phyloP scores from a whole-genome alignment of 2,329 filamentous ascomycete genomes.

The Lecanosticta acicola region DNA sequence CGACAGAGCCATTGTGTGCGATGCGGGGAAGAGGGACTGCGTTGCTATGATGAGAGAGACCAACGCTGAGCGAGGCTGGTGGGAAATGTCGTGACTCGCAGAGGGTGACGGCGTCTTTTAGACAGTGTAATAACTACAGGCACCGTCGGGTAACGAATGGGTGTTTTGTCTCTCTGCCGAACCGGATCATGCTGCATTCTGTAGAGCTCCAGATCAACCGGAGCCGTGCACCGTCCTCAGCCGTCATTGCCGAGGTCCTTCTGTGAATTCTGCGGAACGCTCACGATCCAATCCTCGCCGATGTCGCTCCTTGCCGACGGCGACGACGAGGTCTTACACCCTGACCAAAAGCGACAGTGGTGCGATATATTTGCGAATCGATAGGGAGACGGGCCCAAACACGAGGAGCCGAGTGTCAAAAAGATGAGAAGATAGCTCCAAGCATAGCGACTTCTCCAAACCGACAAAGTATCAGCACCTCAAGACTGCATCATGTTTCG shows the following conservation, averaged over 20 bases:
- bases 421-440: constrained; percentile 11
- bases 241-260: constrained; percentile 6
- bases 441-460: not conserved
- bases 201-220: not conserved
- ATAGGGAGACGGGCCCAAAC: not conserved
- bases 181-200: constrained; percentile 2
- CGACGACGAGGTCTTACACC: not conserved
- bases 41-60: not conserved
- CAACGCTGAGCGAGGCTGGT: not conserved
- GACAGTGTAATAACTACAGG: too few species aligned
- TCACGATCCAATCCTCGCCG: too few species aligned
- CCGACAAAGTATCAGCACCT: not conserved
- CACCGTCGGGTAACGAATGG: too few species aligned
- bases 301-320: not conserved
- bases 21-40: not conserved
- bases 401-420: not conserved
- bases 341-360: too few species aligned
- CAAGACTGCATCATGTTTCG: constrained; percentile 23
- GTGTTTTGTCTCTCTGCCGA: not conserved
- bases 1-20: constrained; percentile 55
- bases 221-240: not conserved
- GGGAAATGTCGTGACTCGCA: not conserved
- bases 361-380: too few species aligned
- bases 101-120: not conserved
- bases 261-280: too few species aligned